Base-by-base conservation (phyloP, 179 eudicot genomes). In the Spergularia azorica region DNA sequence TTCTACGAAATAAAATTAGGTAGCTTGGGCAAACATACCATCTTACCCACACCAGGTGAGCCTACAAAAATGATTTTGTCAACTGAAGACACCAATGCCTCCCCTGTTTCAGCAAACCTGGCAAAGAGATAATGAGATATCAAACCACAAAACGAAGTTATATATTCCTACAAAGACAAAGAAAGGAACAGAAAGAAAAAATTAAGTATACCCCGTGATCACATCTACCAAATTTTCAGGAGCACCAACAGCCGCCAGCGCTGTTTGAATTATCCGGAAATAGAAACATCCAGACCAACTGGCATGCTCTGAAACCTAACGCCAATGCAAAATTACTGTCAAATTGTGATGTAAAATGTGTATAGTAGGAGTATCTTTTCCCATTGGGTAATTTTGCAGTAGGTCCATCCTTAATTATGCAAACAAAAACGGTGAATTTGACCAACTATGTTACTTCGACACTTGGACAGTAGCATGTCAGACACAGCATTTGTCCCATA, bases 241-340 rank as follows among this genome's bases (percentile, higher is more conserved):
- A 87, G 99, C 99, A 77, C 99, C 99, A 8, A 95, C 98, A 79
- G 99, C 94, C 74, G 98, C 93, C 84, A 95, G 89, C 76, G 99
- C 99, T 77, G 98, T 85, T 81, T 95, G 99, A 52, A 95, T 91
- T 76, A 95, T 95, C 75, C 97, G 91, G 73, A 86, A 72, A 76
- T 95, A 95, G 86, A 95, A 95, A 85, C 98, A 95, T 64, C 99
- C 98, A 38, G 99, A 95, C 99, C 99, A 95, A 82, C 99, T 95
- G 72, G 99, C 98, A 86, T 94, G 89, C 81, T 95, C 99, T 67
- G 99, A 95, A 79, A 95, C 97, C 99, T 95, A 78, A 68, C 82
- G 4, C 59, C 81, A 46, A 71, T 46, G 58, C 70, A 51, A 52
- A 67, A 21, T 26, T 64, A 59, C 8, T 7, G 62, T 54, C 48